These are phyloP conservation scores for Cryptosporidium canis DNA, from an alignment of 169 alveolate species.

Conservation along the genomic window DNA sequence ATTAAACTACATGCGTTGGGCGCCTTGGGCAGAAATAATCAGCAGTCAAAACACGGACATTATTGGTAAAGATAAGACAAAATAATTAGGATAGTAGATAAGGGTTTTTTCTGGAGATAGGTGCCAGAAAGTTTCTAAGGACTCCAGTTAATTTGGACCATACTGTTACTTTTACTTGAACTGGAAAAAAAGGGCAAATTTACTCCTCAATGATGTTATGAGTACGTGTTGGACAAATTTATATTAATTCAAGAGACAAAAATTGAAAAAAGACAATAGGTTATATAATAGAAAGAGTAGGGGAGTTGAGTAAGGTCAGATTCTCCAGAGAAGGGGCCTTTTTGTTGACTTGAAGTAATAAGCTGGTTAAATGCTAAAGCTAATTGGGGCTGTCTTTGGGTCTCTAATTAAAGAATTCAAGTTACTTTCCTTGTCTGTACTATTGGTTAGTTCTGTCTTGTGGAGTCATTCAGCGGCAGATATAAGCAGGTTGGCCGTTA, in stretches of 20 bases:
- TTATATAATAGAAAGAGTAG: not conserved
- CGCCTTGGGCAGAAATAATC: not conserved
- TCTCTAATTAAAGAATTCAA: not conserved
- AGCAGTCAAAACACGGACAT: not conserved
- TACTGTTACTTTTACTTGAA: not conserved
- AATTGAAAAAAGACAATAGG: not conserved
- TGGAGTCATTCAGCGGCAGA: not conserved
- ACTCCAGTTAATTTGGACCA: not conserved
- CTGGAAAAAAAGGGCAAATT: not conserved
- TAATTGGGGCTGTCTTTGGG: not conserved
- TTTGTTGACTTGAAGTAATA: not conserved
- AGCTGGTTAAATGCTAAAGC: not conserved
- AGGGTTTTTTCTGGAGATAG: not conserved
- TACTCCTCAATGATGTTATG: not conserved
- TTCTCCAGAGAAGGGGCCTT: not conserved
- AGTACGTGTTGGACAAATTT: not conserved
- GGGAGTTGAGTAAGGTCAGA: not conserved
- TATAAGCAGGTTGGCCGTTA: conserved; percentile 31
- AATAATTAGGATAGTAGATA: not conserved
- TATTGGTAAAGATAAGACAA: not conserved
- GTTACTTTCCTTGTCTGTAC: not conserved
- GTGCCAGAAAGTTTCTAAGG: not conserved
- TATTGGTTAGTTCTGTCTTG: not conserved
- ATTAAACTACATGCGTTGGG: conserved; percentile 12
- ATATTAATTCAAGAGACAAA: not conserved